These are phyloP conservation scores for Annulohypoxylon nitens DNA, from an alignment of 495 filamentous ascomycete genomes.

Conservation along the genomic window DNA sequence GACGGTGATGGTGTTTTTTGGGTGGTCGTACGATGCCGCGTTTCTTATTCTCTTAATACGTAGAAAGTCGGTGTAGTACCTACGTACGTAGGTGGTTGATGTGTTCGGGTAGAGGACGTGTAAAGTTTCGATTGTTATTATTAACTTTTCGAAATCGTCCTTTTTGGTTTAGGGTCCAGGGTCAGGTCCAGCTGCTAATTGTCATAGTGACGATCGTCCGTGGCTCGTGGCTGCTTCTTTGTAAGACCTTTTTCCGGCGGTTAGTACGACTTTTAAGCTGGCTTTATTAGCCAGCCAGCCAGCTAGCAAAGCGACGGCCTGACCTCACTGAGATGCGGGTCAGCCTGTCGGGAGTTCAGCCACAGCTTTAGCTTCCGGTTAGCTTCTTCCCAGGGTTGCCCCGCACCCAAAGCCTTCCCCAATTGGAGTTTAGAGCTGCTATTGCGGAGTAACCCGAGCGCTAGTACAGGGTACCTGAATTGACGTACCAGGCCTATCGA, in stretches of 20 bases:
- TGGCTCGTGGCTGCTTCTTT: conserved; percentile 37
- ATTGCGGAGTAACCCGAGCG: conserved; percentile 26
- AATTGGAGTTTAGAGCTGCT: conserved; percentile 26
- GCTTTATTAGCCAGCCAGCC: not conserved
- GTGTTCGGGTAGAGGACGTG: conserved; percentile 6
- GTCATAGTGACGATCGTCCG: conserved; percentile 32
- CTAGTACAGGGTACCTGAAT: conserved; percentile 2
- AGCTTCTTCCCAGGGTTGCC: conserved; percentile 19
- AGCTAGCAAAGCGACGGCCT: conserved; percentile 14
- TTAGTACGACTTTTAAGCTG: conserved; percentile 14
- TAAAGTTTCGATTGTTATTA: conserved; percentile 5
- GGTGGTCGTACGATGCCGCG: not conserved
- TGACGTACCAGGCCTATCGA: not conserved
- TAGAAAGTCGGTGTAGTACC: not conserved
- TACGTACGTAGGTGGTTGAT: not conserved
- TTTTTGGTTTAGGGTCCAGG: conserved; percentile 15
- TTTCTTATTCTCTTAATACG: not conserved
- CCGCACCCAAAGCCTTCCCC: conserved; percentile 23
- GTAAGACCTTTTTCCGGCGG: not conserved
- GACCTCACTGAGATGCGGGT: conserved; percentile 31
- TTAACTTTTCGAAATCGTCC: not conserved
- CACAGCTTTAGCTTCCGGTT: conserved; percentile 18
- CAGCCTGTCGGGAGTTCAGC: conserved; percentile 28
- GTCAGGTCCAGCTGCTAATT: conserved; percentile 1
- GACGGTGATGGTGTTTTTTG: not conserved